These are phyloP conservation scores for Colletotrichum sp. DNA, from an alignment of 2,329 filamentous ascomycete species.

Conservation along the genomic window DNA sequence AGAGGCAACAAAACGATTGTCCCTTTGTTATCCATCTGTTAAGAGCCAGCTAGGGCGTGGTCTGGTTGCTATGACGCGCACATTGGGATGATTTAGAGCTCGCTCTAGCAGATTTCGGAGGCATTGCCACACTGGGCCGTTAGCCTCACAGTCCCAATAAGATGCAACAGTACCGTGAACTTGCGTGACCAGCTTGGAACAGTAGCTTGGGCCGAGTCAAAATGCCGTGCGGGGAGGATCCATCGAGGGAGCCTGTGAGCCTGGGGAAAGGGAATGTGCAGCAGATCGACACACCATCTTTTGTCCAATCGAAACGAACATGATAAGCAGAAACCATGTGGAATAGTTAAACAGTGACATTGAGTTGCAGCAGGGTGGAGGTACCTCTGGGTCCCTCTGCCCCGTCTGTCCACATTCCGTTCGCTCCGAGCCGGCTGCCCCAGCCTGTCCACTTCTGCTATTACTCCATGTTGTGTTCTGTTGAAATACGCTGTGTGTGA, in stretches of 20 bases:
- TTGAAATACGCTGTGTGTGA: not conserved
- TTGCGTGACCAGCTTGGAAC: slow-evolving; percentile 17
- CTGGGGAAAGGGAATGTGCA: not conserved
- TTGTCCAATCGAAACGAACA: slow-evolving; percentile 4
- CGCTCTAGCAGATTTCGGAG: not conserved
- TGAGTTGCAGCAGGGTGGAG: not conserved
- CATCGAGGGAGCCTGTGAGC: not conserved
- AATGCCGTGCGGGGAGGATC: slow-evolving; percentile 15
- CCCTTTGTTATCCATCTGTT: not conserved
- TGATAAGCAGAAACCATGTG: slow-evolving; percentile 7
- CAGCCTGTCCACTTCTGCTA: not conserved
- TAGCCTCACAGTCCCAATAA: slow-evolving; percentile 11
- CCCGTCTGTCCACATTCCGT: not conserved
- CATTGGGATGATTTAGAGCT: not conserved
- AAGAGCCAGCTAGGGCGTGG: not conserved
- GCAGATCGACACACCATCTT: not conserved
- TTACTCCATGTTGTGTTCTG: not conserved
- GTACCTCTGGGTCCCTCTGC: not conserved
- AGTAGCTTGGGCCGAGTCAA: not conserved
- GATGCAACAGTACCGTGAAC: slow-evolving; percentile 16
- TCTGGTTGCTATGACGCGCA: slow-evolving; percentile 11
- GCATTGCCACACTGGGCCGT: not conserved
- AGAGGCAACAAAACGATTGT: not conserved
- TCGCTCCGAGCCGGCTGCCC: slow-evolving; percentile 3
- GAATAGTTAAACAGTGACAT: not conserved